Evolutionary conservation across 257 asterid species (phyloP), one percentile per base, ranked within the genome.

Genomic region (Solanum chilense): DNA sequence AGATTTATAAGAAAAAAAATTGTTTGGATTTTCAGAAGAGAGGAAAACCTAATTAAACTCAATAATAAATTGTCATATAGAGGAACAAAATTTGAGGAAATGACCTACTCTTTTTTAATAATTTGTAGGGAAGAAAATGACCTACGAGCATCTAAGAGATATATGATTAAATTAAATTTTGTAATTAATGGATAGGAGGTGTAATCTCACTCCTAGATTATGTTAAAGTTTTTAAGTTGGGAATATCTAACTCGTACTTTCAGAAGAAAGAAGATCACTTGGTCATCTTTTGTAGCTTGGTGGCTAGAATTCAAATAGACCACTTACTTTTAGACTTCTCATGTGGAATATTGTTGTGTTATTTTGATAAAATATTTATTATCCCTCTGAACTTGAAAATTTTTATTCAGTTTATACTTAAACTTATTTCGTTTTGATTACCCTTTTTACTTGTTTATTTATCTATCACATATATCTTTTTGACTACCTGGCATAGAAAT

Each of bases 401-500:
- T 27, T 27, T 27, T 27, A 27, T 27, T 27, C 29, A 4, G 35
- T 33, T 5, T 33, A 33, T 0, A 33, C 35, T 1, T 33, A 33
- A 33, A 0, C 0, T 33, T 33, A 33, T 33, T 33, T 33, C 35
- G 35, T 33, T 33, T 33, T 33, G 4, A 33, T 33, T 33, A 33
- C 5, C 35, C 35, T 1, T 0, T 33, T 0, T 3, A 33, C 0
- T 3, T 33, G 5, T 33, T 33, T 33, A 33, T 33, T 33, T 3
- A 33, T 3, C 5, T 0, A 3, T 33, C 35, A 33, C 35, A 0
- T 33, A 33, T 0, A 33, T 1, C 35, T 33, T 33, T 33, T 33
- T 33, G 1, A 0, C 35, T 0, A 0, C 35, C 1, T 33, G 35
- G 0, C 35, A 3, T 33, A 33, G 5, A 33, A 33, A 33, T 33